These are phyloP conservation scores for Stramenopiles sp. DNA, from an alignment of 352 stramenopile genomes.

Conservation along the genomic window DNA sequence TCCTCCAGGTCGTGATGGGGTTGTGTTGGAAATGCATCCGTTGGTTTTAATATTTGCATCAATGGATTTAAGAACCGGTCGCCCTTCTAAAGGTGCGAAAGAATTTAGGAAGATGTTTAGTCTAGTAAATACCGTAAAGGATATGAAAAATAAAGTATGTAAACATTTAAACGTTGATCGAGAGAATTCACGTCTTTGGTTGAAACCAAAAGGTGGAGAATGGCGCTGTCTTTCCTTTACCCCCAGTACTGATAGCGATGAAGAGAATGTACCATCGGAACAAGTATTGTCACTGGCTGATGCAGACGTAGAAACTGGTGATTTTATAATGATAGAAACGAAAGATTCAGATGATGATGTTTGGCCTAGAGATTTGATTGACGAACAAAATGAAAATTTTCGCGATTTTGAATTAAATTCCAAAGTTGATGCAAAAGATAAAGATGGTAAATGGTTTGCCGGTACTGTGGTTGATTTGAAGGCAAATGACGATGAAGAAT, in stretches of 20 bases:
- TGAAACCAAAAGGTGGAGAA: background rate
- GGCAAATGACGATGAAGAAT: background rate
- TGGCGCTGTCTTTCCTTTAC: background rate
- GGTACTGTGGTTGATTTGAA: conserved; percentile 2
- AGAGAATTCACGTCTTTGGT: background rate
- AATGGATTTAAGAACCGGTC: background rate
- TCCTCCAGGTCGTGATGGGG: background rate
- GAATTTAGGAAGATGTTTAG: background rate
- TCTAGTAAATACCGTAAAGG: background rate
- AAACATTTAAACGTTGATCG: background rate
- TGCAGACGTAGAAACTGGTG: conserved; percentile 1
- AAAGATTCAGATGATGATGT: background rate
- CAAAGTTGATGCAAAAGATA: background rate
- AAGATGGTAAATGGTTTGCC: background rate
- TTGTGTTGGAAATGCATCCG: conserved; percentile 5
- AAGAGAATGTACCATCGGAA: too few species aligned
- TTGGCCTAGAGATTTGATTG: conserved; percentile 6
- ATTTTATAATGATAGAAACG: conserved; percentile 6
- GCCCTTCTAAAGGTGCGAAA: background rate
- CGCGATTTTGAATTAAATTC: conserved; percentile 5
- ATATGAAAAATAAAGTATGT: background rate
- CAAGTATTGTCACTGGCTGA: background rate
- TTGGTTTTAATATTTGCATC: background rate
- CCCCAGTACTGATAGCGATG: too few species aligned
- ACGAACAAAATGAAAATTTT: conserved; percentile 1